Conservation (phyloP, 176 grass and related monocot species). For the Bromus sterilis region DNA sequence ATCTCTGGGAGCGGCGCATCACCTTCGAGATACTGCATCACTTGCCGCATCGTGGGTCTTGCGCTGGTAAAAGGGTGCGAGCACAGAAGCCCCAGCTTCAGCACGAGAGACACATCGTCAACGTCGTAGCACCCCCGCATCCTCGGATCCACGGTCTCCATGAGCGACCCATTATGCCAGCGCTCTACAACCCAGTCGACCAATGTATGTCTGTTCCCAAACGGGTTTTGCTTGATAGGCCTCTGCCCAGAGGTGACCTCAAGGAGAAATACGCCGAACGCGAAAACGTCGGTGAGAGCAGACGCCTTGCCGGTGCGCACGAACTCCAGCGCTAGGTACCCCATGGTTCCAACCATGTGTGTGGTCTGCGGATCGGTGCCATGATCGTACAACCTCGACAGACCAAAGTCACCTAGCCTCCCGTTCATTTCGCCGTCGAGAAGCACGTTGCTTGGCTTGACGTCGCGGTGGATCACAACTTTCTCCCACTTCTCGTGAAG, state of each 20-base stretch:
- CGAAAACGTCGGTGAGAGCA: background rate
- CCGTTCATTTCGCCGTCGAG: conserved; percentile 24
- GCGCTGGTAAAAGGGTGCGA: conserved; percentile 13
- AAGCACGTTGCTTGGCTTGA: conserved; percentile 26
- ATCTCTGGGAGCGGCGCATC: background rate
- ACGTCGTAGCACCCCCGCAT: background rate
- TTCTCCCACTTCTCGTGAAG: conserved; percentile 41
- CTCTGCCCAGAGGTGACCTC: conserved; percentile 13
- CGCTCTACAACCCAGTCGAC: conserved; percentile 12
- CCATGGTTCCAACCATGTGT: conserved; percentile 33
- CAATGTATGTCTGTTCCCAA: background rate
- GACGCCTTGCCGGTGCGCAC: conserved; percentile 20
- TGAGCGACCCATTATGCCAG: background rate
- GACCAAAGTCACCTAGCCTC: conserved; percentile 24
- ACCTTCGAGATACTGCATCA: conserved; percentile 31
- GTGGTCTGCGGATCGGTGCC: conserved; percentile 11
- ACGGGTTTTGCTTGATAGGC: background rate
- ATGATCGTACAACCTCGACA: conserved; percentile 30
- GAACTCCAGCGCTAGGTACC: conserved; percentile 22
- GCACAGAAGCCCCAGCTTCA: conserved; percentile 19
- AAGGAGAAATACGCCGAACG: conserved; percentile 22
- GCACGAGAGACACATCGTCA: background rate
- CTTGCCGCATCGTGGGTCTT: conserved; percentile 39
- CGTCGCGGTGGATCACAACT: conserved; percentile 20
- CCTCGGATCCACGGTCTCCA: background rate